Conservation (phyloP, 805 yeast genomes). For the Schwanniomyces polymorphus region DNA sequence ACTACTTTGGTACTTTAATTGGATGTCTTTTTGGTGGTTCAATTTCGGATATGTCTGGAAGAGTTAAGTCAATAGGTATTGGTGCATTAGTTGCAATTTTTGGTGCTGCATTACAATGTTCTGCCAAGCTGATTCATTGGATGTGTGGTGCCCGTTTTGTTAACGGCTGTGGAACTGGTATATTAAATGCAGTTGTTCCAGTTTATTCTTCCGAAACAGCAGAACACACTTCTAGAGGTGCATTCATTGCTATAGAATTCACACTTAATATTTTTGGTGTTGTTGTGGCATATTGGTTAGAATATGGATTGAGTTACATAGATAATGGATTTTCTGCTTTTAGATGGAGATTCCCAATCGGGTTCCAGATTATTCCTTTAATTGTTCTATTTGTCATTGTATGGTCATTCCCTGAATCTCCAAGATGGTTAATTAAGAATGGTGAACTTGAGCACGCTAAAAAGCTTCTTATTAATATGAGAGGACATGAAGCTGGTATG, state of each 20-base stretch:
- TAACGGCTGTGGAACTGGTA: constrained; percentile 70
- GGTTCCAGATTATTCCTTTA: constrained; percentile 57
- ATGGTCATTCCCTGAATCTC: constrained; percentile 40
- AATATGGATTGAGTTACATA: constrained; percentile 65
- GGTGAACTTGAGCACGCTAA: constrained; percentile 25
- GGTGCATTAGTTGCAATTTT: constrained; percentile 61
- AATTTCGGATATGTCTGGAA: constrained; percentile 66
- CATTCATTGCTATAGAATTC: constrained; percentile 68
- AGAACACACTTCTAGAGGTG: constrained; percentile 65
- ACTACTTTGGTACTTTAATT: constrained; percentile 48
- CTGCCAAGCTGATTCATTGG: constrained; percentile 11
- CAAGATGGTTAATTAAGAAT: constrained; percentile 1
- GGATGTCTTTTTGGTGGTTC: constrained; percentile 61
- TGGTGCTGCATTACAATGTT: constrained; percentile 53
- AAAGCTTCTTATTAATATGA: constrained; percentile 14
- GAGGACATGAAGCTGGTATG: constrained; percentile 5
- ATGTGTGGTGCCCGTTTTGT: constrained; percentile 43
- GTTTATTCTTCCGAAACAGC: constrained; percentile 81
- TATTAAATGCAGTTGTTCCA: constrained; percentile 71
- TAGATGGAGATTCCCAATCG: constrained; percentile 76
- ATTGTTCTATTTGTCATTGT: constrained; percentile 16
- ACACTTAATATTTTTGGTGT: constrained; percentile 70
- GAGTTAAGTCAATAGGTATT: constrained; percentile 58
- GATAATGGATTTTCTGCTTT: constrained; percentile 35
- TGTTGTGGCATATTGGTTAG: constrained; percentile 75